Conservation (phyloP, 2,329 filamentous ascomycete genomes). For the Elsinoe ampelina region DNA sequence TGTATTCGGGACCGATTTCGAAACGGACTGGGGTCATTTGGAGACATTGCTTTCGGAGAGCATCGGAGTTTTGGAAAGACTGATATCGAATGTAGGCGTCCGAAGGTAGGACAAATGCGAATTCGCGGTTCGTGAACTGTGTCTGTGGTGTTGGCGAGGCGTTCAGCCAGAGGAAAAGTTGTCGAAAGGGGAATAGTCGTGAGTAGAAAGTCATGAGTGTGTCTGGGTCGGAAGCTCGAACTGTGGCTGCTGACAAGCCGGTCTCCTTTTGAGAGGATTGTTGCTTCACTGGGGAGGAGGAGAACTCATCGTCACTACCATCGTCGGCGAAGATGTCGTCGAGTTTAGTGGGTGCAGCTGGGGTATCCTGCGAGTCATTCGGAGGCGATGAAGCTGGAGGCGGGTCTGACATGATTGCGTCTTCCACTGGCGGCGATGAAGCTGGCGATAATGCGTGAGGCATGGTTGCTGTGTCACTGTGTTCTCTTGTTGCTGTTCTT, state of each 20-base stretch:
- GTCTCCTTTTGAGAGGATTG: constrained; percentile 32
- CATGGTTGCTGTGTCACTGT: constrained; percentile 26
- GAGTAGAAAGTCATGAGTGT: constrained; percentile 92
- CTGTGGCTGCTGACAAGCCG: constrained; percentile 25
- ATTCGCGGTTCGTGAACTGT: constrained; percentile 89
- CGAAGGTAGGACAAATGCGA: constrained; percentile 88
- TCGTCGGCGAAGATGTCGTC: constrained; percentile 53
- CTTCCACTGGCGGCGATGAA: constrained; percentile 24
- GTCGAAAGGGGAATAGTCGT: constrained; percentile 86
- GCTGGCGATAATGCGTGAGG: constrained; percentile 38
- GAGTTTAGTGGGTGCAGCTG: constrained; percentile 33
- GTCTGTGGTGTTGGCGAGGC: constrained; percentile 76
- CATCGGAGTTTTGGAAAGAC: constrained; percentile 59
- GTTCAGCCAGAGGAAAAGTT: constrained; percentile 96
- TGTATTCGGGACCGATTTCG: constrained; percentile 97
- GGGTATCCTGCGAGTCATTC: constrained; percentile 16
- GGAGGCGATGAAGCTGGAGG: constrained; percentile 13
- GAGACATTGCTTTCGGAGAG: constrained; percentile 83
- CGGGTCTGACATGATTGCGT: constrained; percentile 28
- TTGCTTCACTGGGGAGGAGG: constrained; percentile 42
- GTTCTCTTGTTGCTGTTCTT: too few species aligned
- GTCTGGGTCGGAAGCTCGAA: constrained; percentile 58
- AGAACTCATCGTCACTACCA: constrained; percentile 49
- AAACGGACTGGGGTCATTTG: constrained; percentile 84
- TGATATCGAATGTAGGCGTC: constrained; percentile 91